Conservation (phyloP, 2,329 filamentous ascomycete genomes). For the Fusarium guadeloupense region DNA sequence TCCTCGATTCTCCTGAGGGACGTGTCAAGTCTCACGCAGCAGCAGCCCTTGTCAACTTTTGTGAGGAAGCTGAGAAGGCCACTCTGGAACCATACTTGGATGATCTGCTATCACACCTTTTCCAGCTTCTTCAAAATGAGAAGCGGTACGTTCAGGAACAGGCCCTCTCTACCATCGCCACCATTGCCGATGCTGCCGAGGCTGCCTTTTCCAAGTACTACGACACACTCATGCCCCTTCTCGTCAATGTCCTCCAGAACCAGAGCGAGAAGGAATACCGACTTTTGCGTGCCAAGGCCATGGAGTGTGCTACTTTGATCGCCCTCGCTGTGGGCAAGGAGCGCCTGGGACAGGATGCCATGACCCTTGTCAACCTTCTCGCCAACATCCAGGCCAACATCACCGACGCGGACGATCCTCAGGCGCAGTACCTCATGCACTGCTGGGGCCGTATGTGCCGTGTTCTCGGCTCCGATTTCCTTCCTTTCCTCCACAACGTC, state of each 20-base stretch:
- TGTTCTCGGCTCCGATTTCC: slow-evolving; percentile 87
- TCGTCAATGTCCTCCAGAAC: slow-evolving; percentile 87
- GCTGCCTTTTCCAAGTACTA: slow-evolving; percentile 96
- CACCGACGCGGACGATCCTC: slow-evolving; percentile 90
- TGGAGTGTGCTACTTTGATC: slow-evolving; percentile 98
- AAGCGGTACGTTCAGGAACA: slow-evolving; percentile 99
- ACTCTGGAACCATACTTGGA: slow-evolving; percentile 94
- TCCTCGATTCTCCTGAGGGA: slow-evolving; percentile 87
- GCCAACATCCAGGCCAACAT: slow-evolving; percentile 88
- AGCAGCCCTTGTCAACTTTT: slow-evolving; percentile 98
- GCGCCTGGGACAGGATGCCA: slow-evolving; percentile 86
- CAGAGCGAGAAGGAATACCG: slow-evolving; percentile 95
- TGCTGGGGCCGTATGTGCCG: slow-evolving; percentile 99
- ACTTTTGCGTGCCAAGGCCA: slow-evolving; percentile 92
- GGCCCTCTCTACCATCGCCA: slow-evolving; percentile 95
- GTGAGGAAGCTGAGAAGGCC: slow-evolving; percentile 94
- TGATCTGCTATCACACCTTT: slow-evolving; percentile 82
- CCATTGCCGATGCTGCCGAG: slow-evolving; percentile 97
- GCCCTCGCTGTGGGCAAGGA: slow-evolving; percentile 94
- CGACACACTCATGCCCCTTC: slow-evolving; percentile 90
- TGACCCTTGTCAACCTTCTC: slow-evolving; percentile 86
- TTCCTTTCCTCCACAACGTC: slow-evolving; percentile 90
- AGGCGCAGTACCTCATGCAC: slow-evolving; percentile 96
- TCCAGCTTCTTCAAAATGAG: slow-evolving; percentile 86
- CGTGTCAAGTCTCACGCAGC: slow-evolving; percentile 97